Base-by-base conservation (phyloP, 1,284 basidiomycete genomes). In the Mycena sp. region DNA sequence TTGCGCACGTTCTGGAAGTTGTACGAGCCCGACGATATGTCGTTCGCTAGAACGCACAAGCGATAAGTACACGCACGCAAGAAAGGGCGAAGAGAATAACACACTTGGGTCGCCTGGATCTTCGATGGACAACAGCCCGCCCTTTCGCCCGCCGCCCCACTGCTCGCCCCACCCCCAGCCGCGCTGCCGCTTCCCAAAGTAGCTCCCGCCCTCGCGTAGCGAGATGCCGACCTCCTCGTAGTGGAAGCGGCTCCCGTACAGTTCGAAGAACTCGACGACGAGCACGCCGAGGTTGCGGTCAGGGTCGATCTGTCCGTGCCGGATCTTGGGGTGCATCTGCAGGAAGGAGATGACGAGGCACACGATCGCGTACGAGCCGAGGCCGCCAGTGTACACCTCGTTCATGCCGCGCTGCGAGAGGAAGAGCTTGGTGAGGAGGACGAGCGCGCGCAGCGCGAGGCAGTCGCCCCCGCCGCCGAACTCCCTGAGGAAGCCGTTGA, bases 281-380 rank as follows among this genome's bases (percentile, higher is more conserved):
- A 99, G 81, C 6, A 96, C 92, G 2, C 97, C 97, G 12, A 99
- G 83, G 74, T 99, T 99, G 70, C 87, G 82, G 66, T 88, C 87
- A 0, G 96, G 88, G 69, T 96, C 89, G 43, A 99, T 95, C 76
- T 97, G 94, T 1, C 89, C 91, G 55, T 88, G 78, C 43, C 97
- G 89, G 64, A 99, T 87, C 76, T 97, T 98, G 0, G 97, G 98
- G 75, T 99, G 97, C 81, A 98, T 91, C 81, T 99, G 97, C 49
- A 99, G 80, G 76, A 99, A 99, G 74, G 89, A 95, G 70, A 99
- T 88, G 14, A 92, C 95, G 63, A 99, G 79, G 74, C 95, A 97
- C 58, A 98, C 96, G 68, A 98, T 94, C 66, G 92, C 91, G 76
- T 98, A 99, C 73, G 93, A 95, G 10, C 97, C 96, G 17, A 99